Conservation (phyloP, 345 rosid genomes). For the Boechera stricta region DNA sequence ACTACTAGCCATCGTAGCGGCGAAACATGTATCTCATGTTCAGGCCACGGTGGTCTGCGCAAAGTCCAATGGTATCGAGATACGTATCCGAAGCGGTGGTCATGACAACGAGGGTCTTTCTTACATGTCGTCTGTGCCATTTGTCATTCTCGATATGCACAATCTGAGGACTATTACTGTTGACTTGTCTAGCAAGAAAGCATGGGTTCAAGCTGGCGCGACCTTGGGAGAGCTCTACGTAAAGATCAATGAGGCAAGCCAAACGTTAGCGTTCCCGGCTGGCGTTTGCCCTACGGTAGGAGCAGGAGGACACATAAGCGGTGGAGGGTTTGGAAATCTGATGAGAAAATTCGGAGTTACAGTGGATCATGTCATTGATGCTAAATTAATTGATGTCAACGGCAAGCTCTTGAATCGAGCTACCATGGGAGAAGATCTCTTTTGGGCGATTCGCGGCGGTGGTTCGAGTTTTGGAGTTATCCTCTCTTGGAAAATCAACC, state of each 20-base stretch:
- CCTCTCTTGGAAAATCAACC: slow-evolving; percentile 29
- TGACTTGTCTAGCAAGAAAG: slow-evolving; percentile 31
- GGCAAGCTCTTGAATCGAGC: slow-evolving; percentile 54
- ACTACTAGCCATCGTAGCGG: slow-evolving; percentile 37
- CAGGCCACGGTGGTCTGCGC: slow-evolving; percentile 48
- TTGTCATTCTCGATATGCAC: slow-evolving; percentile 55
- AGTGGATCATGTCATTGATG: slow-evolving; percentile 58
- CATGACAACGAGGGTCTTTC: slow-evolving; percentile 70
- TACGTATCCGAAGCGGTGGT: slow-evolving; percentile 60
- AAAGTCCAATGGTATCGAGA: slow-evolving; percentile 34
- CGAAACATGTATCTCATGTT: slow-evolving; percentile 41
- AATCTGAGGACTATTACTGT: slow-evolving; percentile 47
- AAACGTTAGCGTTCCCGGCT: slow-evolving; percentile 50
- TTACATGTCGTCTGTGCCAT: slow-evolving; percentile 49
- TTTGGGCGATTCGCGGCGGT: slow-evolving; percentile 40
- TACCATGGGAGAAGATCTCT: slow-evolving; percentile 68
- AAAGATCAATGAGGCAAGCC: slow-evolving; percentile 49
- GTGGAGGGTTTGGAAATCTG: slow-evolving; percentile 63
- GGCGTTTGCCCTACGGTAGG: slow-evolving; percentile 59
- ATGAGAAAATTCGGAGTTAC: slow-evolving; percentile 60
- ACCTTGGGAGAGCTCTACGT: slow-evolving; percentile 62
- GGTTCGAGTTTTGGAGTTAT: slow-evolving; percentile 28
- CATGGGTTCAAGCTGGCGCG: slow-evolving; percentile 62
- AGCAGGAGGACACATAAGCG: slow-evolving; percentile 58
- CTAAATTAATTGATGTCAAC: slow-evolving; percentile 49